Conservation (phyloP, 345 rosid species). For the Stellera chamaejasme region DNA sequence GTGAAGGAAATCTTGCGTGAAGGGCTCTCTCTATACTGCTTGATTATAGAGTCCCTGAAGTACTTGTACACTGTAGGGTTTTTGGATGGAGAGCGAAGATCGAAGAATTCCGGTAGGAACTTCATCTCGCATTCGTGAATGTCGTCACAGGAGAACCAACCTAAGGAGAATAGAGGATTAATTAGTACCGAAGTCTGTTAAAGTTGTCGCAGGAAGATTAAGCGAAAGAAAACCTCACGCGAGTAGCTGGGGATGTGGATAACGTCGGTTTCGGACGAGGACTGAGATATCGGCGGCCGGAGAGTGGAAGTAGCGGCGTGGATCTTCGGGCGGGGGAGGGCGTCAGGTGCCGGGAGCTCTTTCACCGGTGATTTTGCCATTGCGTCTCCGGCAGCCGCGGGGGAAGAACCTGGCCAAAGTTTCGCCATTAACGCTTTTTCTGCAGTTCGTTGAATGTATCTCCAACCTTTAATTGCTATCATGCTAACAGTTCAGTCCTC, state of each 20-base stretch:
- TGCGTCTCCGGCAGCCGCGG: background rate
- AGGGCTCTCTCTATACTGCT: constrained; percentile 52
- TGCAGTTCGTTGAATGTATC: no score
- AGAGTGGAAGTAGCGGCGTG: constrained; percentile 13
- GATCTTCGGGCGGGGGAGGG: background rate
- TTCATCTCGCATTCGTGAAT: constrained; percentile 69
- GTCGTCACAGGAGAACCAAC: constrained; percentile 72
- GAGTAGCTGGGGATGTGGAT: constrained; percentile 74
- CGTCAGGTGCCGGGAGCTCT: constrained; percentile 17
- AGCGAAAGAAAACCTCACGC: constrained; percentile 33
- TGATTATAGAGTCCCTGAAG: constrained; percentile 66
- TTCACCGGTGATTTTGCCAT: constrained; percentile 34
- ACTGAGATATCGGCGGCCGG: constrained; percentile 13
- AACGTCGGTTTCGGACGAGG: constrained; percentile 34
- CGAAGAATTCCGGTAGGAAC: constrained; percentile 74
- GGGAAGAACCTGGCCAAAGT: no score
- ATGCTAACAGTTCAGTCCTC: no score
- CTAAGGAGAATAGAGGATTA: constrained; percentile 17
- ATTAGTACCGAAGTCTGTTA: no score
- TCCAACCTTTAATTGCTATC: no score
- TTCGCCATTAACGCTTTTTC: no score
- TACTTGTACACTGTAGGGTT: constrained; percentile 52
- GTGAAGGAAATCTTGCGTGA: constrained; percentile 72
- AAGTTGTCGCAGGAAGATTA: background rate
- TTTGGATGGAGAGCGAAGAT: constrained; percentile 53